phyloP scores from a whole-genome alignment of 2,329 filamentous ascomycete species.

The Didymella keratinophila region DNA sequence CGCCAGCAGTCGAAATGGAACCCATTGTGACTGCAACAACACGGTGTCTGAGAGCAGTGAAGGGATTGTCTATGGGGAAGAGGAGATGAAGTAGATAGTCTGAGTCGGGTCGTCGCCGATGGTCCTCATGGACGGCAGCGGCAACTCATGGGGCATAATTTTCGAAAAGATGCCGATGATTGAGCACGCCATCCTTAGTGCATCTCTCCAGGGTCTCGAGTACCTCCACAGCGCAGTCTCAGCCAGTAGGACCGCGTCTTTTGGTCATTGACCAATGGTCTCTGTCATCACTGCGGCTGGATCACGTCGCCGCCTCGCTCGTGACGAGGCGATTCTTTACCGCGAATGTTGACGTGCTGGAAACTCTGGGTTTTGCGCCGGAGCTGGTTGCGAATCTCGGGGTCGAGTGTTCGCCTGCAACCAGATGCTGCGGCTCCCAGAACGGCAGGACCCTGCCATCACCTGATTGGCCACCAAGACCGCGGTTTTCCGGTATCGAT shows the following conservation, averaged over 20 bases:
- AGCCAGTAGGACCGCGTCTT: slow-evolving; percentile 18
- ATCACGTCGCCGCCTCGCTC: slow-evolving; percentile 15
- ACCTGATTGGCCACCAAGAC: slow-evolving; percentile 17
- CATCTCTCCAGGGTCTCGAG: slow-evolving; percentile 20
- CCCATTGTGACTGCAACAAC: slow-evolving; percentile 44
- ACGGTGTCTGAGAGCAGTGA: slow-evolving; percentile 32
- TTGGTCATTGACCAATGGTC: slow-evolving; percentile 23
- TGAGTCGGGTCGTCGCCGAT: slow-evolving; percentile 41
- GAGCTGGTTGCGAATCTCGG: slow-evolving; percentile 6
- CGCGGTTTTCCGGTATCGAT: slow-evolving; percentile 17
- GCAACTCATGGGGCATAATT: slow-evolving; percentile 36
- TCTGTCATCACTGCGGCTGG: slow-evolving; percentile 14
- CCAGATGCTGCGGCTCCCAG: slow-evolving; percentile 3
- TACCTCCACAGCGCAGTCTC: slow-evolving; percentile 16
- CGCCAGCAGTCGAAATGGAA: slow-evolving; percentile 53
- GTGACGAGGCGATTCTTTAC: slow-evolving; percentile 9
- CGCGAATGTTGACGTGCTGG: slow-evolving; percentile 14
- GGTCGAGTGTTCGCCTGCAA: slow-evolving; percentile 3
- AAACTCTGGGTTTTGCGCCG: not conserved
- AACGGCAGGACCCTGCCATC: slow-evolving; percentile 9
- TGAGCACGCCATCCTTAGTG: slow-evolving; percentile 26
- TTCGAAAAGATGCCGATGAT: slow-evolving; percentile 35
- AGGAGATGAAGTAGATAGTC: slow-evolving; percentile 27
- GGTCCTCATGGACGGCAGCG: slow-evolving; percentile 35
- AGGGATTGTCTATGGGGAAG: slow-evolving; percentile 28